Evolutionary conservation across 305 asterid species (phyloP), one percentile per base, ranked within the genome.

Genomic region (Ilex paraguariensis): DNA sequence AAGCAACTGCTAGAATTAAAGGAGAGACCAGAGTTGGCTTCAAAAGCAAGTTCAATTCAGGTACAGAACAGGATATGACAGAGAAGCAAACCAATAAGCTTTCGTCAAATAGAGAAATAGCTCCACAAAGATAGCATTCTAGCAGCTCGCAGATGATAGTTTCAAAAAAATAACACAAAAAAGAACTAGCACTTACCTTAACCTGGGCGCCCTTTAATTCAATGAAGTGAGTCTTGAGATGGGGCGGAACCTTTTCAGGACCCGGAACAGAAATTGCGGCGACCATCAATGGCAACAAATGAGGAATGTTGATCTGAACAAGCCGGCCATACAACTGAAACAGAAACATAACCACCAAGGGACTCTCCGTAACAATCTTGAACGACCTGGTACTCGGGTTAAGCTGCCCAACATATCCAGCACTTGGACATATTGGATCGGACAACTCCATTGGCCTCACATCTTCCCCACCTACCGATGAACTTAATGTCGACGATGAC

Each of bases 121-220:
- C 28, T 21, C 28, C 28, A 21, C 1, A 21, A 21, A 21, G 28
- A 21, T 21, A 21, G 28, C 28, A 21, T 21, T 21, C 28, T 21
- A 21, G 28, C 8, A 42, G 48, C 48, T 42, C 12, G 3, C 52
- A 10, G 10, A 46, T 10, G 10, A 46, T 10, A 3, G 11, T 46
- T 46, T 46, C 7, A 46, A 46, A 46, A 52, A 70, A 49, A 33
- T 16, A 11, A 17, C 54, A 14, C 33, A 44, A 61, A 67, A 56
- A 74, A 59, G 56, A 54, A 40, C 21, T 13, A 52, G 13, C 39
- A 31, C 66, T 44, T 80, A 93, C 99, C 99, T 93, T 93, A 65
- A 93, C 99, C 69, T 93, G 99, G 36, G 96, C 95, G 2, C 99
- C 97, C 74, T 90, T 90, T 62, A 93, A 91, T 84, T 93, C 99